Base-by-base conservation (phyloP, 1,284 basidiomycete species). In the Ustilago trichophora region DNA sequence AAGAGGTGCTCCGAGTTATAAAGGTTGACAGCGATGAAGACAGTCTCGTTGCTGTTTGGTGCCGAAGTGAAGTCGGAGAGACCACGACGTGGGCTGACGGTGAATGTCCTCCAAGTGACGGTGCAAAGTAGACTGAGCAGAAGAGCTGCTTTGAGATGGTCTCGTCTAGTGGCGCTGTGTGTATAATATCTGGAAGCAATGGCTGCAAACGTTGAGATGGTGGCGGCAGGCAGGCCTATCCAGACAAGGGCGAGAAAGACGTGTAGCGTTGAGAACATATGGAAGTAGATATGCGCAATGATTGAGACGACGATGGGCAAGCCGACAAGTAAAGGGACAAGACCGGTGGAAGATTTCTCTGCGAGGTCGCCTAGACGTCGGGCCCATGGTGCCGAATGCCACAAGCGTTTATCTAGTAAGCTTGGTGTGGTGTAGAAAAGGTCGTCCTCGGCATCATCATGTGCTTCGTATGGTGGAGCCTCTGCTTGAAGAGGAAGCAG, bases 1-100 rank as follows among this genome's bases (percentile, higher is more conserved):
- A 76, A 59, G 29, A 76, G 59, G 21, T 54, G 38, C 40, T 76
- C 69, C 4, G 59, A 64, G 40, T 76, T 72, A 63, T 70, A 69
- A 21, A 76, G 52, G 37, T 75, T 66, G 45, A 59, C 58, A 5
- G 64, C 67, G 22, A 74, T 54, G 27, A 58, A 76, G 50, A 49
- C 51, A 4, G 70, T 75, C 37, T 55, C 47, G 21, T 68, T 50
- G 21, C 47, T 44, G 22, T 18, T 16, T 18, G 26, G 32, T 2
- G 22, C 2, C 8, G n/a, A 22, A 3, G 36, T 15, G 8, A 19
- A 29, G n/a, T 38, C 29, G 36, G 52, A 55, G 19, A 55, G 43
- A 3, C 36, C 47, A 19, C 42, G 47, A 10, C 35, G 48, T 6
- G 37, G 38, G 16, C 51, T 62, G 59, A 32, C 29, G 19, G 52